Conservation (phyloP, 148 eudicot genomes). For the Heliosperma pusillum region DNA sequence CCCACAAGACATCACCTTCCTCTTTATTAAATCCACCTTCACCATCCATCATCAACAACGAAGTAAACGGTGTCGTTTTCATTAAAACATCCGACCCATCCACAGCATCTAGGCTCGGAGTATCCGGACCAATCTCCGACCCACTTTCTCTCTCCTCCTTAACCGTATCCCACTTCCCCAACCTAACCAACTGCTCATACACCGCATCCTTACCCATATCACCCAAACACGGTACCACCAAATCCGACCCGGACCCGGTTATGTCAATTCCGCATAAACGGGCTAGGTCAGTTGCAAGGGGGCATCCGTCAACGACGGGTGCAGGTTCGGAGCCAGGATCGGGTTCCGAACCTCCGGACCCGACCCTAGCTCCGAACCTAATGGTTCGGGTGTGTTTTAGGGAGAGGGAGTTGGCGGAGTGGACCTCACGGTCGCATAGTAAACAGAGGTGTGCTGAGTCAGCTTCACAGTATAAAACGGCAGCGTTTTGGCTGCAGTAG, state of each 20-base stretch:
- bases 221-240: slow-evolving; percentile 19
- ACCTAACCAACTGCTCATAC: slow-evolving; percentile 17
- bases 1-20: slow-evolving; percentile 29
- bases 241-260: neutral
- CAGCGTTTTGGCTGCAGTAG: slow-evolving; percentile 25
- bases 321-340: slow-evolving; percentile 10
- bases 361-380: slow-evolving; percentile 4
- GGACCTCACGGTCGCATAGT: slow-evolving; percentile 31
- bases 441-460: slow-evolving; percentile 32
- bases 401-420: slow-evolving; percentile 32
- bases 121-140: slow-evolving; percentile 25
- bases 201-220: slow-evolving; percentile 17
- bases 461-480: slow-evolving; percentile 31
- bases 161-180: slow-evolving; percentile 19
- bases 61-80: slow-evolving; percentile 15
- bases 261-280: slow-evolving; percentile 2
- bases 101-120: slow-evolving; percentile 18
- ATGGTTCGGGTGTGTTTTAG: slow-evolving; percentile 25
- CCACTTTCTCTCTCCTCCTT: slow-evolving; percentile 23
- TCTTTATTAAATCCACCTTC: slow-evolving; percentile 19
- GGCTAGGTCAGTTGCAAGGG: slow-evolving; percentile 8
- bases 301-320: slow-evolving; percentile 22
- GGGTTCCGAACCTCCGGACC: neutral
- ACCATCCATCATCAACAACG: slow-evolving; percentile 27
- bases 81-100: slow-evolving; percentile 13